A percentile compares a stretch with the other conserved stretches of the same genome.
Conservation (phyloP, 352 stramenopile species). For the Phytophthora palmivora region DNA sequence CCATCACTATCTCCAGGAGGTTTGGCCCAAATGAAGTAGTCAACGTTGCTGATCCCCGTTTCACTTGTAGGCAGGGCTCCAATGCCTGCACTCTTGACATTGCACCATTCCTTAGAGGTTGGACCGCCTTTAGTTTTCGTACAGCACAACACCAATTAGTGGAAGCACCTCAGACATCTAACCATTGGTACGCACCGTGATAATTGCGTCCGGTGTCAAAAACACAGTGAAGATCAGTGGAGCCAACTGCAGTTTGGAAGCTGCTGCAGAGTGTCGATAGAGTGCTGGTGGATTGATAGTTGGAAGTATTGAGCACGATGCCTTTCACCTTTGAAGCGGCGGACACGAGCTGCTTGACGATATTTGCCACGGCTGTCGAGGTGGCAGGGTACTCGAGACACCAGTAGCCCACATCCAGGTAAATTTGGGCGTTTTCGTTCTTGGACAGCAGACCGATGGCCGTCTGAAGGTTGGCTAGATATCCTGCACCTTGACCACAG, state of each 20-base stretch:
- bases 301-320: slow-evolving; percentile 82
- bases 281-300: slow-evolving; percentile 68
- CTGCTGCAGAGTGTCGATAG: slow-evolving; percentile 57
- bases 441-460: slow-evolving; percentile 53
- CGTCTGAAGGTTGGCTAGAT: slow-evolving; percentile 57
- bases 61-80: slow-evolving; percentile 56
- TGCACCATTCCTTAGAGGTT: slow-evolving; percentile 70
- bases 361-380: slow-evolving; percentile 30
- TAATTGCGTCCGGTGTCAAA: slow-evolving; percentile 75
- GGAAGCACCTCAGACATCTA: neutral
- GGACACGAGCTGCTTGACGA: slow-evolving; percentile 49
- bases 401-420: slow-evolving; percentile 79
- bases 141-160: too few relatives aligned
- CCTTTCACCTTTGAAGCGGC: slow-evolving; percentile 54
- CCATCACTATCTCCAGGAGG: slow-evolving; percentile 71
- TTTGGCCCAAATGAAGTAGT: slow-evolving; percentile 83
- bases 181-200: slow-evolving; percentile 25
- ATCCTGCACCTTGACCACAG: slow-evolving; percentile 51
- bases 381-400: slow-evolving; percentile 43
- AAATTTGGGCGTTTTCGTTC: slow-evolving; percentile 77
- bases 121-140: slow-evolving; percentile 18
- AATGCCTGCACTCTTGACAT: slow-evolving; percentile 66
- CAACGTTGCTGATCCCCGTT: slow-evolving; percentile 61
- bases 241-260: slow-evolving; percentile 62
- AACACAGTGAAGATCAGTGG: slow-evolving; percentile 54